phyloP scores from a whole-genome alignment of 2,329 filamentous ascomycete genomes.

The Penicillium sp. region DNA sequence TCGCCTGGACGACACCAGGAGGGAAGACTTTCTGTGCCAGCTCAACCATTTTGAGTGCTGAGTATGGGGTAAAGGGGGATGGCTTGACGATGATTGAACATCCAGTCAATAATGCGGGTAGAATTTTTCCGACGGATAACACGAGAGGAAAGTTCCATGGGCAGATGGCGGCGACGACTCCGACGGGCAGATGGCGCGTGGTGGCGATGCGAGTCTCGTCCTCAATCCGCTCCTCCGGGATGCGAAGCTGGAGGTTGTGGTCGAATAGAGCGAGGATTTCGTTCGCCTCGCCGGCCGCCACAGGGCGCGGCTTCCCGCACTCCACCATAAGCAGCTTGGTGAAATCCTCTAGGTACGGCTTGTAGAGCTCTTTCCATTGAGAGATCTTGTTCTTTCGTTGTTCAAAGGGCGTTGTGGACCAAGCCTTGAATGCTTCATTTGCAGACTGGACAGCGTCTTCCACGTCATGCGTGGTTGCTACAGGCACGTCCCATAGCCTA shows the following conservation, averaged over 20 bases:
- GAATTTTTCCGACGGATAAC: slow-evolving; percentile 53
- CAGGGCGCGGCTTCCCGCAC: slow-evolving; percentile 2
- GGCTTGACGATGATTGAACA: slow-evolving; percentile 58
- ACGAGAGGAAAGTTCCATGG: slow-evolving; percentile 59
- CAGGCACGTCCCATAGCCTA: slow-evolving; percentile 4
- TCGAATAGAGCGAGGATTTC: slow-evolving; percentile 6
- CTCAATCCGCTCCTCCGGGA: not conserved
- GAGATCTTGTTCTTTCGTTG: not conserved
- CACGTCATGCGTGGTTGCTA: not conserved
- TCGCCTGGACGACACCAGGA: slow-evolving; percentile 56
- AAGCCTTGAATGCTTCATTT: slow-evolving; percentile 1
- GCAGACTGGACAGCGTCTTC: slow-evolving; percentile 5
- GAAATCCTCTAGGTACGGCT: not conserved
- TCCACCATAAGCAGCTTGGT: slow-evolving; percentile 8
- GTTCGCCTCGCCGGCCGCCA: slow-evolving; percentile 6
- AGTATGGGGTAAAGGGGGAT: slow-evolving; percentile 56
- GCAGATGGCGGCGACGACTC: slow-evolving; percentile 5
- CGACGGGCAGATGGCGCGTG: slow-evolving; percentile 5
- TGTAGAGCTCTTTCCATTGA: slow-evolving; percentile 5
- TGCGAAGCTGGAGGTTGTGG: slow-evolving; percentile 2
- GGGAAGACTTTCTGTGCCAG: slow-evolving; percentile 54
- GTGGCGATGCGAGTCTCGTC: slow-evolving; percentile 37
- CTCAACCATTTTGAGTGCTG: slow-evolving; percentile 58
- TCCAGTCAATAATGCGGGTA: slow-evolving; percentile 53
- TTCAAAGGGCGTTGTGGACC: slow-evolving; percentile 3